A percentile compares a stretch with the other conserved stretches of the same genome.
These are phyloP conservation scores for Diaporthe ilicicola DNA, from an alignment of 2,329 filamentous ascomycete species.

Conservation along the genomic window DNA sequence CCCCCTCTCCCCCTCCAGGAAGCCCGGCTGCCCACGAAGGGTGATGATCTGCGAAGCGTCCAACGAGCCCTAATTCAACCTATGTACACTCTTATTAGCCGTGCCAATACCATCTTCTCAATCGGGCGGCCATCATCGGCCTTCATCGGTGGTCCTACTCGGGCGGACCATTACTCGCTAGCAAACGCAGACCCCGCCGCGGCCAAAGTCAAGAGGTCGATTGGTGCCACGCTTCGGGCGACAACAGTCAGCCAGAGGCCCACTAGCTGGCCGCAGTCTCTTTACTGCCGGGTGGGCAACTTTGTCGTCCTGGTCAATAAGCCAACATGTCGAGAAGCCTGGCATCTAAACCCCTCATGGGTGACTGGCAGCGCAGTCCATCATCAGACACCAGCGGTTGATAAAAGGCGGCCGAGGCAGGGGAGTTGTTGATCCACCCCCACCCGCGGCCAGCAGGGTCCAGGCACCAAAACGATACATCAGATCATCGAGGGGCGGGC, in stretches of 20 bases:
- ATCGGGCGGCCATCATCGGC: conserved; percentile 7
- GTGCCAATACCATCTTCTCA: neutral
- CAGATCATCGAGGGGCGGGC: conserved; percentile 13
- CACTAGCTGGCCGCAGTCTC: neutral
- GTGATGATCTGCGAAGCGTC: neutral
- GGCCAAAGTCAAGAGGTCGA: neutral
- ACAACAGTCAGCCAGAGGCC: neutral
- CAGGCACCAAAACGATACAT: conserved; percentile 13
- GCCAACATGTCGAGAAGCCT: neutral
- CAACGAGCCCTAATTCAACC: neutral
- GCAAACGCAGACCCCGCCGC: neutral
- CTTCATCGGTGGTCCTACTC: neutral
- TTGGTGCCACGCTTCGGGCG: conserved; percentile 15
- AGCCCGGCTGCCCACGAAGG: neutral
- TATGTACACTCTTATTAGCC: neutral
- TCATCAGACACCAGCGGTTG: neutral
- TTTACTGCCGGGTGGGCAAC: neutral
- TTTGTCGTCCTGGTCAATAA: neutral
- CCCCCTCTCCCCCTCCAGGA: neutral
- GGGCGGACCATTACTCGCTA: neutral
- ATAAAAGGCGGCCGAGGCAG: neutral
- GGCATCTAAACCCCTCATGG: neutral
- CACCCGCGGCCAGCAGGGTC: conserved; percentile 17
- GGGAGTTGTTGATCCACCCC: conserved; percentile 21
- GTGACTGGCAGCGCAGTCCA: neutral